Base-by-base conservation (phyloP, 2,329 filamentous ascomycete genomes). In the Aulographum hederae region DNA sequence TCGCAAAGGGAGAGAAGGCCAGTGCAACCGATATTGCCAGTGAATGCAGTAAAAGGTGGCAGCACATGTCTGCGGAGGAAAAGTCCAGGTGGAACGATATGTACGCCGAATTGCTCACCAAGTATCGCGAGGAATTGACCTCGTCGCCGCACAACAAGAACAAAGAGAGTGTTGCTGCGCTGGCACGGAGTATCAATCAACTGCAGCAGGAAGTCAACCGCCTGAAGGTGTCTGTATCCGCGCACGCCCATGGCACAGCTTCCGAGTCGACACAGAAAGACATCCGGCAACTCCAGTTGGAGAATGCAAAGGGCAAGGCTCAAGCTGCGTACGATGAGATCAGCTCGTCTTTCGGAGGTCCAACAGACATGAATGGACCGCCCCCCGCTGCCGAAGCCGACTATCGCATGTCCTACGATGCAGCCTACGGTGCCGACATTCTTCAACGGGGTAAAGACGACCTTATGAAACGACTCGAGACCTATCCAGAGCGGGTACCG, bases 371-470 rank as follows among this genome's bases (percentile, higher is more conserved):
- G 21, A n/a, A 8, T 8, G n/a, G 8, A 25, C 21, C 21, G 8
- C 21, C 21, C n/a, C 21, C 21, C n/a, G 52, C 52, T 43, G 49
- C 46, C 44, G 51, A 54, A 43, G 56, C 56, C 37, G 59, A 63
- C 45, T 60, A 59, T 44, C 57, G 58, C 43, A 58, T 63, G 46
- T 55, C 55, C 25, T 61, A 61, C 37, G 56, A 57, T 38, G 59
- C 59, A 23, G 53, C 54, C 28, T 57, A 60, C 34, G 60, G 60
- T 27, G 53, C 55, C 25, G 54, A 57, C 39, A 61, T 63, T 34
- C 51, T 65, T 26, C 57, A 60, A 33, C 55, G 52, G 41, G 60
- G 60, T 34, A 65, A 65, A 40, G 54, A 58, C 34, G 60, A 63
- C 42, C 46, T 65, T 17, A 55, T 65, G 48, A 62, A 62, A 46